These are phyloP conservation scores for Boletus edulis DNA, from an alignment of 768 basidiomycete genomes.

Conservation along the genomic window DNA sequence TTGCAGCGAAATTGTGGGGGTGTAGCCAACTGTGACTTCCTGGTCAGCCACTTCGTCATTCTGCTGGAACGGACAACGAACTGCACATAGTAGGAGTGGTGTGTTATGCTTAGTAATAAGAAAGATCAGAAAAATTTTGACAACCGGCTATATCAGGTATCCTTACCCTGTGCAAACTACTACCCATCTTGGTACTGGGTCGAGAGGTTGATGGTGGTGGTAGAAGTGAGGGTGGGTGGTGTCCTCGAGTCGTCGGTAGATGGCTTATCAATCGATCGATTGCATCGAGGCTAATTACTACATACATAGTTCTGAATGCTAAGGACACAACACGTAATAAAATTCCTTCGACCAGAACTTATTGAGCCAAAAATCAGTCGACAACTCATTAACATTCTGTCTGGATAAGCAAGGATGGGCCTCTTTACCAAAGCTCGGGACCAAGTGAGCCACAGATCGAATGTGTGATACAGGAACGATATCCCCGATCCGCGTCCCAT, in stretches of 20 bases:
- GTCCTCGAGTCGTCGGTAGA: too few relatives aligned
- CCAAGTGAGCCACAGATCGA: background rate
- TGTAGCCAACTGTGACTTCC: background rate
- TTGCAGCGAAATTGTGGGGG: background rate
- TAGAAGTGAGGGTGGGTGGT: too few relatives aligned
- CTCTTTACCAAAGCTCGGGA: background rate
- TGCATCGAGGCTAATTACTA: too few relatives aligned
- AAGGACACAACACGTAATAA: background rate
- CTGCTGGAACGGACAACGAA: background rate
- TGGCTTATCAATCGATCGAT: too few relatives aligned
- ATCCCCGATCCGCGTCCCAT: background rate
- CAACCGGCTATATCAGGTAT: background rate
- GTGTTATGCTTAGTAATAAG: background rate
- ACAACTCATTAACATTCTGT: background rate
- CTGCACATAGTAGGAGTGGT: background rate
- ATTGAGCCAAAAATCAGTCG: too few relatives aligned
- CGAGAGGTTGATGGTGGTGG: background rate
- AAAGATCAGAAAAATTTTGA: background rate
- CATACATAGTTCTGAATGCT: too few relatives aligned
- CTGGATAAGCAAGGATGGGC: background rate
- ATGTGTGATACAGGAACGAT: background rate
- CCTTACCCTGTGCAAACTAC: too few relatives aligned
- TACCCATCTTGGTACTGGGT: background rate
- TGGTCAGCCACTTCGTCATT: background rate
- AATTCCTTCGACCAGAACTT: background rate